Conservation (phyloP, 2,329 filamentous ascomycete species). For the Pseudopithomyces chartarum region DNA sequence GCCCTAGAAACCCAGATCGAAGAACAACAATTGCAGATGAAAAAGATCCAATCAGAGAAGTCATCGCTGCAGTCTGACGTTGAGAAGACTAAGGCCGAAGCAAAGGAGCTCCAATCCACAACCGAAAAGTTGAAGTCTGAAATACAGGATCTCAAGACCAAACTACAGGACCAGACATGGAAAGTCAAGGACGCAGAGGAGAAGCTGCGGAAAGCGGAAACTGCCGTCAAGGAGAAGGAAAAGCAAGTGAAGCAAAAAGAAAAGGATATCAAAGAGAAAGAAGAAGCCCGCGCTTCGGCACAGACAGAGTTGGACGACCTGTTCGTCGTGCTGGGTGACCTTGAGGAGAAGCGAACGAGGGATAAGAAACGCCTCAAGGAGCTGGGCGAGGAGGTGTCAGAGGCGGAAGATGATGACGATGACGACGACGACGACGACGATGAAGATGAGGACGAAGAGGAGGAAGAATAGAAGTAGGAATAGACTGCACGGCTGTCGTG, state of each 20-base stretch:
- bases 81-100: conserved; percentile 29
- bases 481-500: no score
- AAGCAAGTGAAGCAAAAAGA: conserved; percentile 48
- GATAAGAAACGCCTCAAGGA: conserved; percentile 55
- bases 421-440: conserved; percentile 35
- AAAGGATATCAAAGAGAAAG: conserved; percentile 46
- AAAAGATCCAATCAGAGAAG: conserved; percentile 46
- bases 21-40: conserved; percentile 38
- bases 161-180: conserved; percentile 49
- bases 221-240: conserved; percentile 49
- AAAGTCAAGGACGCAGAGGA: conserved; percentile 54
- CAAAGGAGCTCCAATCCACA: conserved; percentile 21
- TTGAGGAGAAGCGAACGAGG: conserved; percentile 51
- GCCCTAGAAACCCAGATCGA: conserved; percentile 31
- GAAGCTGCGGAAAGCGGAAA: conserved; percentile 46
- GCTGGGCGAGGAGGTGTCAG: conserved; percentile 50
- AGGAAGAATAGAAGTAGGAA: not conserved
- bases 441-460: conserved; percentile 22
- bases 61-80: conserved; percentile 20
- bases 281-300: conserved; percentile 39
- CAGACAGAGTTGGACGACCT: conserved; percentile 55
- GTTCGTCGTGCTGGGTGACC: conserved; percentile 54
- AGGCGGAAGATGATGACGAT: conserved; percentile 47
- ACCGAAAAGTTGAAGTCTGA: conserved; percentile 39
- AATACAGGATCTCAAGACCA: conserved; percentile 50